These are phyloP conservation scores for Aschersonia sp. DNA, from an alignment of 2,329 filamentous ascomycete species.

Conservation along the genomic window DNA sequence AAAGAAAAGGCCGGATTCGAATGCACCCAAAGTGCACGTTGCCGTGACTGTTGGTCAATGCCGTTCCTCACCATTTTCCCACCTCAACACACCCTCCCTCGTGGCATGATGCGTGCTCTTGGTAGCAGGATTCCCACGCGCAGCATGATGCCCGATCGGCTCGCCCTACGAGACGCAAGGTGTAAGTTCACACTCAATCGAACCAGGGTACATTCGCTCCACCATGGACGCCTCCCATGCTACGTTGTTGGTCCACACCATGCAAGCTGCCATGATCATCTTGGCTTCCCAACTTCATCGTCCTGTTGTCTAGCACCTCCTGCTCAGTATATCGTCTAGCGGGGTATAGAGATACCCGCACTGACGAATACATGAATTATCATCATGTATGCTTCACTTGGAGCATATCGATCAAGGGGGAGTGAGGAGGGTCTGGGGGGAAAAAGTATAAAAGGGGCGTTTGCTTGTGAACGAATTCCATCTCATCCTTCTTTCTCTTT, in stretches of 20 bases:
- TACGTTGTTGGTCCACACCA: constrained; percentile 17
- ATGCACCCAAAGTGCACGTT: constrained; percentile 1
- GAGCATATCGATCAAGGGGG: constrained; percentile 19
- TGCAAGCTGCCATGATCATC: constrained; percentile 20
- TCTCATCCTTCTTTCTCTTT: constrained; percentile 38
- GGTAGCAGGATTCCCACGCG: too few species aligned
- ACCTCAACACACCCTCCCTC: constrained; percentile 7
- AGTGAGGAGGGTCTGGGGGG: constrained; percentile 6
- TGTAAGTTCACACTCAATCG: constrained; percentile 1
- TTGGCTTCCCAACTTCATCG: constrained; percentile 11
- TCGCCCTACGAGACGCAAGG: constrained; percentile 1
- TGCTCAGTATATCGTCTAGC: constrained; percentile 13
- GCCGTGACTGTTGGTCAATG: constrained; percentile 1
- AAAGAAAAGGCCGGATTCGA: not conserved
- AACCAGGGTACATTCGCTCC: constrained; percentile 5
- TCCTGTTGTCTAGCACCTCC: constrained; percentile 11
- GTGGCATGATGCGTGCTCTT: constrained; percentile 2
- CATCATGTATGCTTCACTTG: constrained; percentile 25
- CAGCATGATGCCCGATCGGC: too few species aligned
- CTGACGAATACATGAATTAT: constrained; percentile 27
- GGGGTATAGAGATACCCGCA: constrained; percentile 21
- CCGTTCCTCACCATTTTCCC: constrained; percentile 7
- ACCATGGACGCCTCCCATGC: constrained; percentile 9
- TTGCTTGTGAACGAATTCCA: too few species aligned
- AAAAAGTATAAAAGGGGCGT: constrained; percentile 51